phyloP scores from a whole-genome alignment of 495 filamentous ascomycete genomes.

The Hypoxylon lienhwacheense region DNA sequence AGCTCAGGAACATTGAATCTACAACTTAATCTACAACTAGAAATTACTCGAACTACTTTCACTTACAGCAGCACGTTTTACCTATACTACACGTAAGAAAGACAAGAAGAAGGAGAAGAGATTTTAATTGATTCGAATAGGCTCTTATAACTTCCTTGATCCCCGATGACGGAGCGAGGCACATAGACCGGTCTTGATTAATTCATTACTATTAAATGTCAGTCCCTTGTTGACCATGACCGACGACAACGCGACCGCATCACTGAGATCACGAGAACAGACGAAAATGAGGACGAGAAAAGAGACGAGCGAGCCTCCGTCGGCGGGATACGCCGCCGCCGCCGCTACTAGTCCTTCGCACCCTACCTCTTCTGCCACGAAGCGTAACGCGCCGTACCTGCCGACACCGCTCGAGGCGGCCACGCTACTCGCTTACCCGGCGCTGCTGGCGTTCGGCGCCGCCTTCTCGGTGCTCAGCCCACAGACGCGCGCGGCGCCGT shows the following conservation, averaged over 20 bases:
- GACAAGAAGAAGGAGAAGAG: too few species aligned
- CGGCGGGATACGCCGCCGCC: neutral
- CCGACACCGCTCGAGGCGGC: slow-evolving; percentile 65
- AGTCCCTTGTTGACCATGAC: slow-evolving; percentile 14
- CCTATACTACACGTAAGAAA: too few species aligned
- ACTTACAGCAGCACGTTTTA: too few species aligned
- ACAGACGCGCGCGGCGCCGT: slow-evolving; percentile 60
- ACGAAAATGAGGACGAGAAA: slow-evolving; percentile 10
- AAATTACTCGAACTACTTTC: slow-evolving; percentile 12
- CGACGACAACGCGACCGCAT: slow-evolving; percentile 4
- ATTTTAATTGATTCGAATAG: too few species aligned
- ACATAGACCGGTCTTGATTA: too few species aligned
- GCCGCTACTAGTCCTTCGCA: neutral
- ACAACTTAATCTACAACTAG: too few species aligned
- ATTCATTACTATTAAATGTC: neutral
- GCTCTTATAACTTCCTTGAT: too few species aligned
- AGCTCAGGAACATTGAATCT: too few species aligned
- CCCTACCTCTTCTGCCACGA: slow-evolving; percentile 7
- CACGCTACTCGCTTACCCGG: slow-evolving; percentile 70
- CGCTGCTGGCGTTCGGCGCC: slow-evolving; percentile 74
- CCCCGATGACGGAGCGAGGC: too few species aligned
- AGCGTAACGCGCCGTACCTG: slow-evolving; percentile 52
- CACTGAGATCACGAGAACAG: slow-evolving; percentile 22
- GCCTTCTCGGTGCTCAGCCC: slow-evolving; percentile 79
- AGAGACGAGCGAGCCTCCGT: neutral